phyloP scores from a whole-genome alignment of 371 early-diverging fungal species.

The Rhizopus sp. region DNA sequence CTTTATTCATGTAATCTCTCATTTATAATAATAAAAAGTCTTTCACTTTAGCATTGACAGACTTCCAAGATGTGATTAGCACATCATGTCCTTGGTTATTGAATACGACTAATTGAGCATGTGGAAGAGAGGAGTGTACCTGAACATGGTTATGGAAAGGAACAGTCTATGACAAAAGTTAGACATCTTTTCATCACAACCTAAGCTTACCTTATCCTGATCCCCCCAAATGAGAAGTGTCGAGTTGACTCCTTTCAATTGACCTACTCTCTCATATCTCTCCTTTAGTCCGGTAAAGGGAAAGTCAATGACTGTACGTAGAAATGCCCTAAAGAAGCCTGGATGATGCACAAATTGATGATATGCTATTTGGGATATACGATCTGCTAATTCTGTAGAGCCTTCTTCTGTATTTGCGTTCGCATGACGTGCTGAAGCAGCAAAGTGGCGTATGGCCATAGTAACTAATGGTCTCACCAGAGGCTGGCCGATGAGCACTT shows the following conservation, averaged over 20 bases:
- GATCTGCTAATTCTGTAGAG: neutral
- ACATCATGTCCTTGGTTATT: slow-evolving; percentile 45
- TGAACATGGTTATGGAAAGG: slow-evolving; percentile 28
- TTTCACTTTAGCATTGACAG: slow-evolving; percentile 17
- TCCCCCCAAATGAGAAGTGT: slow-evolving; percentile 52
- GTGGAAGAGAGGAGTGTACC: slow-evolving; percentile 29
- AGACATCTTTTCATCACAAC: neutral
- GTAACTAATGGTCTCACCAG: slow-evolving; percentile 17
- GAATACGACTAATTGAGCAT: slow-evolving; percentile 23
- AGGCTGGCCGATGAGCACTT: slow-evolving; percentile 20
- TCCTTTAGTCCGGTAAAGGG: slow-evolving; percentile 36
- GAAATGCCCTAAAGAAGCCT: slow-evolving; percentile 50
- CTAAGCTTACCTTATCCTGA: slow-evolving; percentile 35
- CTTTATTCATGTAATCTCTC: too few species aligned
- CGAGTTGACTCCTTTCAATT: slow-evolving; percentile 15
- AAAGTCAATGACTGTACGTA: slow-evolving; percentile 40
- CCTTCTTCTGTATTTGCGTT: slow-evolving; percentile 8
- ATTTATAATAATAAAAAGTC: slow-evolving; percentile 9
- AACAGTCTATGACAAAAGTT: slow-evolving; percentile 30
- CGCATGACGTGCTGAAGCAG: neutral
- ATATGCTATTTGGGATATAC: slow-evolving; percentile 13
- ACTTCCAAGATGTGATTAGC: slow-evolving; percentile 25
- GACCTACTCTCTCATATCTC: slow-evolving; percentile 38
- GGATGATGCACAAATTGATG: slow-evolving; percentile 47
- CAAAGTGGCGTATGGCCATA: neutral